Evolutionary conservation across 257 asterid genomes (phyloP).

Genomic region (Gentiana macrophylla): DNA sequence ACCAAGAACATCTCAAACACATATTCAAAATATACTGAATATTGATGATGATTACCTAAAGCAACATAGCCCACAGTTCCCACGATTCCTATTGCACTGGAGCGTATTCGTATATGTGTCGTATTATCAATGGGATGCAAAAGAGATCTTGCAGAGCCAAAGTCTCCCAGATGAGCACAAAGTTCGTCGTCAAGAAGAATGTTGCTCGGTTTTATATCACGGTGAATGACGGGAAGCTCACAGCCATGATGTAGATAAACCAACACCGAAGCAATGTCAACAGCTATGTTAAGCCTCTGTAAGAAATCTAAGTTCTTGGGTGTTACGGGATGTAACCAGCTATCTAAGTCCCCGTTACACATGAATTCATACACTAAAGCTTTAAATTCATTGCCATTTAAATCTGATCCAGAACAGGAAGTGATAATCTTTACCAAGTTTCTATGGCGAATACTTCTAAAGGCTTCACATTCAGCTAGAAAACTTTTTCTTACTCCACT

Average conservation of each 20-base stretch:
- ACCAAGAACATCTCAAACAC: no score
- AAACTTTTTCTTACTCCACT: constrained; percentile 41
- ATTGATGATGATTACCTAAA: constrained; percentile 26
- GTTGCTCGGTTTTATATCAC: constrained; percentile 48
- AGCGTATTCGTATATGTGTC: background rate
- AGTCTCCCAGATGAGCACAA: constrained; percentile 40
- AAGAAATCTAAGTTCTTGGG: constrained; percentile 16
- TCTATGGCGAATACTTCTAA: constrained; percentile 31
- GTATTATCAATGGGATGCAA: constrained; percentile 1
- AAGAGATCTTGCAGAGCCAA: constrained; percentile 35
- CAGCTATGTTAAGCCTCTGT: constrained; percentile 28
- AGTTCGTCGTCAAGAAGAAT: constrained; percentile 36
- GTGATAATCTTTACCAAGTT: constrained; percentile 42
- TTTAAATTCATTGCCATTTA: constrained; percentile 34
- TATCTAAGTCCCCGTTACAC: constrained; percentile 42
- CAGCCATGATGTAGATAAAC: constrained; percentile 38
- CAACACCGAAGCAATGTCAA: constrained; percentile 35
- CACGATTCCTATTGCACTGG: constrained; percentile 26
- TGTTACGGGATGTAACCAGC: constrained; percentile 35
- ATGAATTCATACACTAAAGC: constrained; percentile 35
- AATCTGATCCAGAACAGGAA: constrained; percentile 42
- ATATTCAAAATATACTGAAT: no score
- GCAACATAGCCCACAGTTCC: constrained; percentile 49
- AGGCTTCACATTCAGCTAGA: constrained; percentile 37
- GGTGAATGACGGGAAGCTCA: constrained; percentile 29